phyloP scores from a whole-genome alignment of 495 filamentous ascomycete genomes.

The Xanthoparmelia taractica region DNA sequence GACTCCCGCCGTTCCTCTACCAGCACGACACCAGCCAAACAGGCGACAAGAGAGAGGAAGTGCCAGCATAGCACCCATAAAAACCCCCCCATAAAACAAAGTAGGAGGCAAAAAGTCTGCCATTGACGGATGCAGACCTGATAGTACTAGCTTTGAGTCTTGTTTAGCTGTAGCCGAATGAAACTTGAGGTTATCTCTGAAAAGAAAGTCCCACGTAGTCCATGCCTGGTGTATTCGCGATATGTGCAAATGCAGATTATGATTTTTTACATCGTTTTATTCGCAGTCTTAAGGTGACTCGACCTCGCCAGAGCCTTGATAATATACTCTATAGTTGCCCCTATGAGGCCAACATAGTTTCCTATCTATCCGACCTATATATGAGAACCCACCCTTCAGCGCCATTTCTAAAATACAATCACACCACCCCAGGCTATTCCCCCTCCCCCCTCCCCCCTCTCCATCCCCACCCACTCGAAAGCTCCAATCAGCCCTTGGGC shows the following conservation, averaged over 20 bases:
- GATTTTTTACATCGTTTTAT: too few relatives aligned
- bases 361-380: not conserved
- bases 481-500: slow-evolving; percentile 37
- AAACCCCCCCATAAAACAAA: slow-evolving; percentile 6
- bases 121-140: slow-evolving; percentile 10
- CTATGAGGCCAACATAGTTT: not conserved
- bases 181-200: slow-evolving; percentile 9
- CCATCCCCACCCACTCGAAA: not conserved
- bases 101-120: slow-evolving; percentile 16
- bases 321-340: not conserved
- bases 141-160: slow-evolving; percentile 2
- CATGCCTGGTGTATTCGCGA: not conserved
- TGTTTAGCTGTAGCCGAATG: slow-evolving; percentile 8
- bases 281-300: not conserved
- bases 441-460: not conserved
- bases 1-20: slow-evolving; percentile 12
- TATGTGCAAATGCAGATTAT: not conserved
- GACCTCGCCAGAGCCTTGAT: not conserved
- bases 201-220: not conserved
- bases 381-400: not conserved
- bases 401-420: not conserved
- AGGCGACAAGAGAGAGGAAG: slow-evolving; percentile 16
- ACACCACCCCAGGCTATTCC: not conserved
- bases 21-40: not conserved
- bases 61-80: slow-evolving; percentile 8